Evolutionary conservation across 2,329 filamentous ascomycete species (phyloP).

Genomic region (Myrmaecium sp.): DNA sequence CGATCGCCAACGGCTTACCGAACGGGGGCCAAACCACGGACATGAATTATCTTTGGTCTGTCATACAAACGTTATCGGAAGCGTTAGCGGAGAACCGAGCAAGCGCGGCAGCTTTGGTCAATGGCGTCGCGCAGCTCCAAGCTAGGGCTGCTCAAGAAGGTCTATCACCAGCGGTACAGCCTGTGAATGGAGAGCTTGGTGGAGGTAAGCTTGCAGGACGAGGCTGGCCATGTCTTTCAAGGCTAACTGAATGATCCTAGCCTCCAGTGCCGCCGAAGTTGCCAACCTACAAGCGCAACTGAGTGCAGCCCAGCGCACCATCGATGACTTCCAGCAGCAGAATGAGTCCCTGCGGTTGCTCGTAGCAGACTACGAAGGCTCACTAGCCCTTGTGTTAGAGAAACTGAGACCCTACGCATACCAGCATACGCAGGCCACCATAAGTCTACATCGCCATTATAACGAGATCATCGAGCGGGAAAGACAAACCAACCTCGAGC

Average conservation of each 20-base stretch:
- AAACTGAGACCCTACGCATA: slow-evolving; percentile 20
- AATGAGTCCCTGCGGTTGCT: slow-evolving; percentile 14
- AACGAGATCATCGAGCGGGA: slow-evolving; percentile 25
- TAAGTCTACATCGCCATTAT: slow-evolving; percentile 32
- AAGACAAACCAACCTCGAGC: slow-evolving; percentile 26
- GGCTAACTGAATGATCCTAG: too few species aligned
- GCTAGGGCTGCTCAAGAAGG: too few species aligned
- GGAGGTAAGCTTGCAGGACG: too few species aligned
- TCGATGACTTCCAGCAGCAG: slow-evolving; percentile 11
- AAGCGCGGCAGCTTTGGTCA: slow-evolving; percentile 20
- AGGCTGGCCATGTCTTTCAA: background rate
- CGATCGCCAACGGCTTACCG: slow-evolving; percentile 21
- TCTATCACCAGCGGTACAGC: too few species aligned
- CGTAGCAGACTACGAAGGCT: slow-evolving; percentile 25
- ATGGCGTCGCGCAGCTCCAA: slow-evolving; percentile 19
- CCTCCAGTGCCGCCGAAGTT: slow-evolving; percentile 12
- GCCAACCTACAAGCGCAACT: slow-evolving; percentile 15
- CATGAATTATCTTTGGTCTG: slow-evolving; percentile 25
- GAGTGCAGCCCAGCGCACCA: slow-evolving; percentile 11
- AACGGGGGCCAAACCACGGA: slow-evolving; percentile 24
- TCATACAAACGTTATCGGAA: slow-evolving; percentile 23
- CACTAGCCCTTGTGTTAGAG: slow-evolving; percentile 20
- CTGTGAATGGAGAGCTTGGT: too few species aligned
- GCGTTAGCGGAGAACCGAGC: slow-evolving; percentile 22
- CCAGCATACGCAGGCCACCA: slow-evolving; percentile 25